Conservation (phyloP, 495 filamentous ascomycete genomes). For the Talaromyces stipitatus region DNA sequence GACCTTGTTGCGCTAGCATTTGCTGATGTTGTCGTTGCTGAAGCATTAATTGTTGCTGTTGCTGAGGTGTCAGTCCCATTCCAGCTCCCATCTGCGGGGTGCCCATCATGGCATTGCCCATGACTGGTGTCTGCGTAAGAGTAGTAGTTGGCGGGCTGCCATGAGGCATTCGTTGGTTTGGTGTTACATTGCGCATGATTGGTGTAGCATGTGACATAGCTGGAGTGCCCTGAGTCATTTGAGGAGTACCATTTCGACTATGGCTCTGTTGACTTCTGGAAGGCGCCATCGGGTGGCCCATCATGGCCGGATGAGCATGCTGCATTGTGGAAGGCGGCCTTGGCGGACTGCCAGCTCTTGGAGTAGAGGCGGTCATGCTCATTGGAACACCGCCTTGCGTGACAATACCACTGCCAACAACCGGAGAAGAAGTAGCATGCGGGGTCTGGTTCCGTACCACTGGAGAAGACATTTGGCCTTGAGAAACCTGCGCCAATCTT, state of each 20-base stretch:
- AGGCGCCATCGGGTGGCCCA: slow-evolving; percentile 64
- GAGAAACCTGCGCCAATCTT: slow-evolving; percentile 48
- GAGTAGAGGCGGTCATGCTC: slow-evolving; percentile 70
- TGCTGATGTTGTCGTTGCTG: slow-evolving; percentile 42
- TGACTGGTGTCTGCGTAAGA: slow-evolving; percentile 51
- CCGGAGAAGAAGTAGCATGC: slow-evolving; percentile 67
- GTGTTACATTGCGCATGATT: slow-evolving; percentile 59
- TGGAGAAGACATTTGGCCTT: slow-evolving; percentile 69
- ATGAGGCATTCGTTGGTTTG: slow-evolving; percentile 65
- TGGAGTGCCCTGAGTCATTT: slow-evolving; percentile 72
- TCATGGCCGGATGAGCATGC: slow-evolving; percentile 59
- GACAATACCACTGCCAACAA: slow-evolving; percentile 50
- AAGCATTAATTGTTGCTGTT: slow-evolving; percentile 34
- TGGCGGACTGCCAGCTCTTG: slow-evolving; percentile 63
- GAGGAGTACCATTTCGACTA: slow-evolving; percentile 68
- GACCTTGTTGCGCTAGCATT: slow-evolving; percentile 40
- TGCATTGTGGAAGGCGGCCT: slow-evolving; percentile 72
- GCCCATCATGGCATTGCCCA: slow-evolving; percentile 44
- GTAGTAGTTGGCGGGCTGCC: slow-evolving; percentile 56
- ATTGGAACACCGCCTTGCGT: slow-evolving; percentile 58
- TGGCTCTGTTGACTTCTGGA: slow-evolving; percentile 76
- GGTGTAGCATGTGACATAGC: slow-evolving; percentile 67
- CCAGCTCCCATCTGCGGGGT: slow-evolving; percentile 33
- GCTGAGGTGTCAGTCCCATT: slow-evolving; percentile 34
- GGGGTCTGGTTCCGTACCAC: slow-evolving; percentile 74